Evolutionary conservation across 2,329 filamentous ascomycete genomes (phyloP), one percentile per base, ranked within the genome.

Genomic region (Colletotrichum chlorophyti): DNA sequence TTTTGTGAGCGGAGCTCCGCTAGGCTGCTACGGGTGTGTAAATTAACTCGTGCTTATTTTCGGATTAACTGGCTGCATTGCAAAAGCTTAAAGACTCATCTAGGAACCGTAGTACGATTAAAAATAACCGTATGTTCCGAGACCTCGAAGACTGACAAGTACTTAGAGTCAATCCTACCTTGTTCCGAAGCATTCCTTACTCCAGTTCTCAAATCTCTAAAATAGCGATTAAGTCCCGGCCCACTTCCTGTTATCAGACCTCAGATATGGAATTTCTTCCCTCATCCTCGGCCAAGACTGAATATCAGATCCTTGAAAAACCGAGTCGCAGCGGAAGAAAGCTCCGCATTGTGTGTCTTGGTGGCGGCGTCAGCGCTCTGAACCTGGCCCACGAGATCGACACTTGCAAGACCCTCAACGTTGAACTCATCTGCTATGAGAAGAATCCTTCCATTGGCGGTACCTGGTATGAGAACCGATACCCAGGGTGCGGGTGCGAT

Each of bases 321-420:
- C 62, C 66, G 26, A 64, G 62, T 27, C 62, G 66, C 19, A 50
- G 53, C 27, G 64, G 62, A 17, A 55, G 66, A n/a, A 65, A 64
- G 21, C 47, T 70, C n/a, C 63, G 66, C 26, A 63, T 71, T 52
- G 62, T 70, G 23, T 66, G 63, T 34, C 61, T 70, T 14, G 69
- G 69, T n/a, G 68, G 65, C 49, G 69, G 69, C 41, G 67, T 65
- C 45, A 68, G 66, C 45, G 69, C 65, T 0, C 60, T 71, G 24
- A 70, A 69, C 55, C 47, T 71, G 23, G 64, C 64, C 15, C 65
- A 67, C 15, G 64, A 67, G 45, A 37, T 68, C 17, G 49, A 57
- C 53, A 59, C 11, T 9, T 55, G 52, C 37, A 65, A 62, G 32
- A 37, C 45, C 2, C 58, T 67, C 8, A 61, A 66, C 38, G 47